These are phyloP conservation scores for Aspergillus pseudoviridinutans DNA, from an alignment of 2,329 filamentous ascomycete species.

Conservation along the genomic window DNA sequence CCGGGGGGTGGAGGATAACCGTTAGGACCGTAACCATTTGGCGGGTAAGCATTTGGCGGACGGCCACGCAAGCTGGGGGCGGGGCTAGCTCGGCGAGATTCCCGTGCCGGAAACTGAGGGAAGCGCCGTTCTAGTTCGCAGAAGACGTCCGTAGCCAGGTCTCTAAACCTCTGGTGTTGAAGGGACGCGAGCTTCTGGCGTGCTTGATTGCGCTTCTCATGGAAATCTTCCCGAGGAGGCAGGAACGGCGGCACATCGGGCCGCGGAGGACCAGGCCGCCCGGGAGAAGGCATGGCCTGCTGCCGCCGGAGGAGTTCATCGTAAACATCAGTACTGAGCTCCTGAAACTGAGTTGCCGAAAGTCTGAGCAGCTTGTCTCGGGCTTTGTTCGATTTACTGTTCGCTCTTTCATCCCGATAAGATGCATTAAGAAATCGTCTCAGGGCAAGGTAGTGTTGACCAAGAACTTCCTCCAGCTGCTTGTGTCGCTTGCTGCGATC, in stretches of 20 bases:
- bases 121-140: conserved; percentile 90
- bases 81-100: conserved; percentile 66
- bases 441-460: conserved; percentile 77
- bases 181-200: conserved; percentile 90
- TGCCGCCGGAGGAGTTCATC: conserved; percentile 90
- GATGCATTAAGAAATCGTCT: conserved; percentile 69
- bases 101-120: conserved; percentile 69
- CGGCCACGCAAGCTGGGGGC: conserved; percentile 59
- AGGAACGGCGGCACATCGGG: conserved; percentile 64
- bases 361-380: conserved; percentile 90
- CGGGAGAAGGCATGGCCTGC: conserved; percentile 52
- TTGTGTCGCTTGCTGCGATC: conserved; percentile 58
- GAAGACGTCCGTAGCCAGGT: conserved; percentile 92
- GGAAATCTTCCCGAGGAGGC: conserved; percentile 81
- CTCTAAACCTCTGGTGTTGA: conserved; percentile 78
- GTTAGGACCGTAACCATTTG: conserved; percentile 45
- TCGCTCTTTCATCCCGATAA: conserved; percentile 69
- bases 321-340: conserved; percentile 95
- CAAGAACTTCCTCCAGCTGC: conserved; percentile 64
- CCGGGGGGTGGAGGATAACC: conserved; percentile 35
- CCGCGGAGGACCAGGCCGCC: conserved; percentile 32
- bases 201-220: conserved; percentile 97
- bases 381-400: conserved; percentile 77
- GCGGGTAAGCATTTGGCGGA: conserved; percentile 52
- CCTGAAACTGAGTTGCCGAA: conserved; percentile 89